Evolutionary conservation across 2,329 filamentous ascomycete genomes (phyloP).

Genomic region (Colletotrichum musicola): DNA sequence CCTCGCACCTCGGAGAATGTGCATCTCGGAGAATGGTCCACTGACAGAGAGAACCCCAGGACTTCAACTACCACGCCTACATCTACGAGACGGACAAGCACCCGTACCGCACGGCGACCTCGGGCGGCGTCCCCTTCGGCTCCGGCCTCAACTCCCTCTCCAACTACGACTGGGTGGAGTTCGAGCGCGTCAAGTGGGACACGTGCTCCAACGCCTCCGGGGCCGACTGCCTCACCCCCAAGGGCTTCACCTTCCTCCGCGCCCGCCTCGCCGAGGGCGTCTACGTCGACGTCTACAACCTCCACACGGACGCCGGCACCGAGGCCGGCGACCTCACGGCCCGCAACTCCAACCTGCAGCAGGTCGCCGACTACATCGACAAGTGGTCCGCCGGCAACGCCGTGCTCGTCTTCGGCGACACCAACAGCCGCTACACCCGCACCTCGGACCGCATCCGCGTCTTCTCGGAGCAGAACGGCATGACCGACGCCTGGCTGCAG

Average conservation of each 20-base stretch:
- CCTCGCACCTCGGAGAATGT: neutral
- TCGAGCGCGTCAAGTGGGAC: conserved; percentile 70
- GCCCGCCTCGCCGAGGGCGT: conserved; percentile 63
- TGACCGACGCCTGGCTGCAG: conserved; percentile 72
- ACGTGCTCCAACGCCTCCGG: conserved; percentile 68
- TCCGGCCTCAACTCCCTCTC: conserved; percentile 74
- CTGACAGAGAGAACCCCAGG: conserved; percentile 1
- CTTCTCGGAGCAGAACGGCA: conserved; percentile 62
- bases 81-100: conserved; percentile 73
- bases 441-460: conserved; percentile 64
- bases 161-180: conserved; percentile 68
- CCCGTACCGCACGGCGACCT: conserved; percentile 71
- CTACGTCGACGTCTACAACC: conserved; percentile 74
- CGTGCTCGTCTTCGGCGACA: conserved; percentile 74
- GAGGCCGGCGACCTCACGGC: conserved; percentile 65
- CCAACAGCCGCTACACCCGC: conserved; percentile 74
- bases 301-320: conserved; percentile 75
- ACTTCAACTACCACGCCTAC: conserved; percentile 70
- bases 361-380: conserved; percentile 70
- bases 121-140: conserved; percentile 73
- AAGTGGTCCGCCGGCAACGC: conserved; percentile 69
- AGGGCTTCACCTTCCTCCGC: conserved; percentile 78
- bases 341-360: conserved; percentile 69
- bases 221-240: conserved; percentile 74
- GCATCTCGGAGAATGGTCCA: neutral